phyloP scores from a whole-genome alignment of 192 early-diverging fungal species.

The Chytriomyces confervae region DNA sequence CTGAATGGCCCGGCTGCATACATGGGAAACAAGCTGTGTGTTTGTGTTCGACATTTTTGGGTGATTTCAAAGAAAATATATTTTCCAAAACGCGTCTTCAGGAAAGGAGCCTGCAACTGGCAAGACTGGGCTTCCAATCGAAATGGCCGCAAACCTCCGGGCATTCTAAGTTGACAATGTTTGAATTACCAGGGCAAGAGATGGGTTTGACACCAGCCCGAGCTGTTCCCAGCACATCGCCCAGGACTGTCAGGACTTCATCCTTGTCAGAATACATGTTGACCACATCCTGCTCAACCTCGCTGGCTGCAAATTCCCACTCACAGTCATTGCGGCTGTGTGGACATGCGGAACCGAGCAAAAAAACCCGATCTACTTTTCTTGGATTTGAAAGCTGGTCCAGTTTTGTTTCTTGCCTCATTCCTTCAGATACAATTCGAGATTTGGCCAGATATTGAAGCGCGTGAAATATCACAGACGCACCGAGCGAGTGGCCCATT shows the following conservation, averaged over 20 bases:
- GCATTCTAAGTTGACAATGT: constrained; percentile 32
- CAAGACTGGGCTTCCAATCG: constrained; percentile 35
- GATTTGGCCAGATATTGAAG: constrained; percentile 13
- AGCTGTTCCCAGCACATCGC: background rate
- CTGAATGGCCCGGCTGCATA: too few relatives aligned
- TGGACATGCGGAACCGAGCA: constrained; percentile 32
- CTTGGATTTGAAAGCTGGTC: background rate
- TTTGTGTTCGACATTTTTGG: too few relatives aligned
- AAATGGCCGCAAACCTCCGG: constrained; percentile 35
- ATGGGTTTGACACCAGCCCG: constrained; percentile 8
- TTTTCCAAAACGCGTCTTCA: too few relatives aligned
- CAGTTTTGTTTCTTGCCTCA: background rate
- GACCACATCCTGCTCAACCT: background rate
- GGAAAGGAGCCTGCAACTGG: background rate
- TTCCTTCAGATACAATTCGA: background rate
- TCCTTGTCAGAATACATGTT: constrained; percentile 28
- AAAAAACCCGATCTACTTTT: constrained; percentile 12
- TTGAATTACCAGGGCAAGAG: background rate
- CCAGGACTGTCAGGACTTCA: constrained; percentile 31
- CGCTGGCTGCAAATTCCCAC: constrained; percentile 19
- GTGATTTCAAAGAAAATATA: too few relatives aligned
- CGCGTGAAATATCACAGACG: constrained; percentile 18
- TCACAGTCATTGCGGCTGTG: background rate
- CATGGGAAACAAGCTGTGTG: too few relatives aligned
- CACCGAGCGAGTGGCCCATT: constrained; percentile 38